A percentile compares a stretch with the other conserved stretches of the same genome.
Evolutionary conservation across 768 basidiomycete genomes (phyloP).

Genomic region (Suillus subaureus): DNA sequence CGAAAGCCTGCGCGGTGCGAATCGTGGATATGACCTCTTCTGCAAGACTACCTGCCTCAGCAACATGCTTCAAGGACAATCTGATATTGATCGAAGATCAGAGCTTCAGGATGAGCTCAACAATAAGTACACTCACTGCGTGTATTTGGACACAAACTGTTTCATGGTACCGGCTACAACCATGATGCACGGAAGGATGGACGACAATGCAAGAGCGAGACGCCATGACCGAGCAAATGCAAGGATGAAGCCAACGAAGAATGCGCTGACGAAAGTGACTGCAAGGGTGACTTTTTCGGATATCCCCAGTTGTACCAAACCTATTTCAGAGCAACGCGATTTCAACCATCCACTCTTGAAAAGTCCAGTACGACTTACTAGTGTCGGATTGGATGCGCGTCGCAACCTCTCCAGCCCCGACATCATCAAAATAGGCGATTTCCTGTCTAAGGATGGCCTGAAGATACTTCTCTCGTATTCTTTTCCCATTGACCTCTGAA

Average conservation of each 20-base stretch:
- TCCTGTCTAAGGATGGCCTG: slow-evolving; percentile 50
- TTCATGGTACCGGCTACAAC: slow-evolving; percentile 44
- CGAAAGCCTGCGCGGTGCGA: slow-evolving; percentile 60
- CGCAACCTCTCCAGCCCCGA: slow-evolving; percentile 61
- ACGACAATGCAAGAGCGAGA: slow-evolving; percentile 50
- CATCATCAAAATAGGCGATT: slow-evolving; percentile 45
- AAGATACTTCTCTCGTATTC: slow-evolving; percentile 54
- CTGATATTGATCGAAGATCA: slow-evolving; percentile 16
- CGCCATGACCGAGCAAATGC: slow-evolving; percentile 44
- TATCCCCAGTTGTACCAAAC: slow-evolving; percentile 55
- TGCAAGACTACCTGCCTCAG: slow-evolving; percentile 53
- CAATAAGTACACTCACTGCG: slow-evolving; percentile 17
- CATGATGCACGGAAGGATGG: slow-evolving; percentile 53
- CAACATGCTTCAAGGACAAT: slow-evolving; percentile 44
- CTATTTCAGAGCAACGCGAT: background rate
- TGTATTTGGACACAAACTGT: slow-evolving; percentile 34
- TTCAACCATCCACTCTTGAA: background rate
- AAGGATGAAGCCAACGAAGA: slow-evolving; percentile 51
- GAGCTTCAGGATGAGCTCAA: too few species aligned
- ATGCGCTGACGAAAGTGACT: slow-evolving; percentile 41
- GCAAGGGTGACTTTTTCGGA: slow-evolving; percentile 52
- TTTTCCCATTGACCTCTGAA: slow-evolving; percentile 47
- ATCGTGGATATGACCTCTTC: slow-evolving; percentile 62
- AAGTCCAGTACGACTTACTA: slow-evolving; percentile 16
- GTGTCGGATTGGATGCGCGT: slow-evolving; percentile 43